These are phyloP conservation scores for Cyclanthera cordifolia DNA, from an alignment of 306 rosid genomes.

Conservation along the genomic window DNA sequence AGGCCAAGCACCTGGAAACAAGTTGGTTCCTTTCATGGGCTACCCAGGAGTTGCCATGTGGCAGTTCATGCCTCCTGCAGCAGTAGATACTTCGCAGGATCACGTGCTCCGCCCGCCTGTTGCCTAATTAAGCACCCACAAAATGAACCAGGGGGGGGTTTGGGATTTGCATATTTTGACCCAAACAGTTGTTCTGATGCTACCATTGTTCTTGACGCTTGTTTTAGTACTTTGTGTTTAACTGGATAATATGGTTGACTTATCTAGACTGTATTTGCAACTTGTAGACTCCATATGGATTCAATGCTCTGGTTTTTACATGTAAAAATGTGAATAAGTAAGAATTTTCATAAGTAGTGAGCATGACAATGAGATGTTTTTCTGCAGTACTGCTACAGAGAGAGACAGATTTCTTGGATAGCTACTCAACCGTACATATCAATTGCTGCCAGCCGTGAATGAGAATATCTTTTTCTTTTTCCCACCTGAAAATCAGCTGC, in stretches of 20 bases:
- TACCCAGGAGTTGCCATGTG: constrained; percentile 71
- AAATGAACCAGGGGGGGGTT: no score
- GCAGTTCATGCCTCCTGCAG: constrained; percentile 65
- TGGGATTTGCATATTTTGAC: constrained; percentile 8
- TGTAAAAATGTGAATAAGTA: constrained; percentile 38
- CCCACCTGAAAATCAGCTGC: background rate
- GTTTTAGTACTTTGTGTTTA: background rate
- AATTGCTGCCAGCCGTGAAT: background rate
- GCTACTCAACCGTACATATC: background rate
- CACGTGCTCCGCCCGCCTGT: constrained; percentile 70
- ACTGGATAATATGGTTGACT: constrained; percentile 14
- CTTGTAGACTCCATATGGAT: constrained; percentile 10
- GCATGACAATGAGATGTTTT: background rate
- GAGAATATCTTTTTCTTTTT: background rate
- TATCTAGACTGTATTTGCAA: constrained; percentile 9
- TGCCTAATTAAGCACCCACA: no score
- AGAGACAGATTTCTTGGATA: background rate
- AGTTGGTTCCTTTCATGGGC: constrained; percentile 50
- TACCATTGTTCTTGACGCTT: constrained; percentile 8
- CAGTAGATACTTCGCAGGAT: constrained; percentile 64
- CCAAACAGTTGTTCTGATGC: constrained; percentile 15
- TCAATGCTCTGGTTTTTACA: constrained; percentile 38
- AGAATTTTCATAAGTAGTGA: constrained; percentile 3
- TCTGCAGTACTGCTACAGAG: background rate
- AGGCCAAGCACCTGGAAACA: constrained; percentile 48